Base-by-base conservation (phyloP, 495 filamentous ascomycete genomes). In the Tuber borchii region DNA sequence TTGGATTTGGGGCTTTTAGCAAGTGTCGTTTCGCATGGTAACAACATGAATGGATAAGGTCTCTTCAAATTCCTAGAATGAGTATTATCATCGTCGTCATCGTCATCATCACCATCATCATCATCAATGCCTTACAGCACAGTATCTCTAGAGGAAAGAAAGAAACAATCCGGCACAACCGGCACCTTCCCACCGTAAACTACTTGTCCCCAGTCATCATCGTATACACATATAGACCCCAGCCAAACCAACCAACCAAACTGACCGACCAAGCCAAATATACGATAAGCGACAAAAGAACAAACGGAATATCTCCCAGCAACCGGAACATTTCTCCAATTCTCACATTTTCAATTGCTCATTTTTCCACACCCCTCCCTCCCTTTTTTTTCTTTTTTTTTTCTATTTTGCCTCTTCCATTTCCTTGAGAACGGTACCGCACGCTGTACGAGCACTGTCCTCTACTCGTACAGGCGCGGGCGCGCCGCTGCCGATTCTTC, bases 401-500 rank as follows among this genome's bases (percentile, higher is more conserved):
- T 31, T n/a, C 22, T 0, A 14, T 61, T 61, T 61, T 61, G n/a
- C 51, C 51, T 61, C n/a, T n/a, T 51, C 48, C 20, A 51, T n/a
- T 51, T 51, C 6, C 20, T 8, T n/a, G 42, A 9, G 42, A 0
- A 42, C 40, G 5, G 19, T 51, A 51, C 20, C 8, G 17, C 46
- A 48, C 39, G 39, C 20, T n/a, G 42, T 43, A 43, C 42, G 42
- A 43, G 42, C 42, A 43, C 39, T 40, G 39, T 40, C 46, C 20
- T 19, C 19, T 22, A 1, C 34, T 37, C 34, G 34, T 37, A 19
- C 10, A 61, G n/a, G n/a, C 51, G 51, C n/a, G n/a, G n/a, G 51
- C 51, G n/a, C 22, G 51, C 51, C 51, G 51, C 51, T 61, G 51
- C 51, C 51, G 51, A 61, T 31, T 61, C 51, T 61, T 61, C 51